Conservation (phyloP, 306 rosid genomes). For the Cicer judaicum region DNA sequence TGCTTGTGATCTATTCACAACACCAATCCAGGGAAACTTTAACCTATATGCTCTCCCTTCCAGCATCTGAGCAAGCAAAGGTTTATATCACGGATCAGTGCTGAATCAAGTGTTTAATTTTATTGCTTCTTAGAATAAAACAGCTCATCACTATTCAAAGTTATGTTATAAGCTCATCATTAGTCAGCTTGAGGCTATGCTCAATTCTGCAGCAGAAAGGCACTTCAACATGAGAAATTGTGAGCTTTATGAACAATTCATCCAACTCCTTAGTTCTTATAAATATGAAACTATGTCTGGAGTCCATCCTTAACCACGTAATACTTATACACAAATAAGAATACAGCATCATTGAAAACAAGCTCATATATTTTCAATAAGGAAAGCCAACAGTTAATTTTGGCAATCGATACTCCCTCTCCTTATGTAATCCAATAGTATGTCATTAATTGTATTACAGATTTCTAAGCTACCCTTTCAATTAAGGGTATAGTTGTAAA, state of each 20-base stretch:
- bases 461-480: neutral
- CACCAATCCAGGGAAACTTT: constrained; percentile 96
- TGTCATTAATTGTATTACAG: neutral
- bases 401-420: neutral
- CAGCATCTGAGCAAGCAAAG: constrained; percentile 65
- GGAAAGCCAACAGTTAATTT: constrained; percentile 23
- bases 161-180: neutral
- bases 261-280: constrained; percentile 6
- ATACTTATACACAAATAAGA: constrained; percentile 31
- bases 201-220: constrained; percentile 10
- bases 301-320: constrained; percentile 12
- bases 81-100: constrained; percentile 25
- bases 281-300: constrained; percentile 20
- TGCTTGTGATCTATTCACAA: constrained; percentile 88
- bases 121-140: constrained; percentile 9
- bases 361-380: constrained; percentile 12
- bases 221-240: constrained; percentile 19
- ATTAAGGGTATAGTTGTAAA: neutral
- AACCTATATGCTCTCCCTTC: constrained; percentile 82
- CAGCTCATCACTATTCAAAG: constrained; percentile 1
- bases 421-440: neutral
- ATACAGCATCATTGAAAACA: constrained; percentile 7
- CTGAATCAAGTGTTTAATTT: neutral
- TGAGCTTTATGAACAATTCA: constrained; percentile 21
- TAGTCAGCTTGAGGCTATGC: neutral